A percentile compares a stretch with the other conserved stretches of the same genome.
Evolutionary conservation across 805 yeast genomes (phyloP).

Genomic region (Kodamaea fukazawae): DNA sequence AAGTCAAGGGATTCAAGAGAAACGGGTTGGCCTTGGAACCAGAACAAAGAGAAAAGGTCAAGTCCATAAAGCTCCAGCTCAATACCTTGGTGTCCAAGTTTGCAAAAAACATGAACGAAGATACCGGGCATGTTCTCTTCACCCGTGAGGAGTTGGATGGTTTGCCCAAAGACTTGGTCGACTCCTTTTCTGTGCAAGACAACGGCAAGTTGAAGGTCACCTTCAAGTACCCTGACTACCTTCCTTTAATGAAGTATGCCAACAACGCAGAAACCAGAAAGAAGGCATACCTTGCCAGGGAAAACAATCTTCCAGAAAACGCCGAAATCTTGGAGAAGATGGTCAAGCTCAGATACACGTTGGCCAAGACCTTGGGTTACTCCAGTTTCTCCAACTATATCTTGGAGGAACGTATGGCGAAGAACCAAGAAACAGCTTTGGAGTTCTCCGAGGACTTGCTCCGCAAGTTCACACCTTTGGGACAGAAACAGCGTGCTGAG

Average conservation of each 20-base stretch:
- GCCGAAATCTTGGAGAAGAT: slow-evolving; percentile 59
- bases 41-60: slow-evolving; percentile 54
- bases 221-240: slow-evolving; percentile 75
- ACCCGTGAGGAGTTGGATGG: slow-evolving; percentile 68
- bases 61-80: slow-evolving; percentile 56
- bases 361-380: slow-evolving; percentile 67
- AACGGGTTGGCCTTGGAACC: slow-evolving; percentile 64
- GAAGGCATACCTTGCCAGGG: slow-evolving; percentile 62
- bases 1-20: slow-evolving; percentile 55
- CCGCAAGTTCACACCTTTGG: slow-evolving; percentile 57
- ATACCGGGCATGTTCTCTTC: slow-evolving; percentile 58
- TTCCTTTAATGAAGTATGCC: slow-evolving; percentile 78
- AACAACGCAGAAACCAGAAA: slow-evolving; percentile 61
- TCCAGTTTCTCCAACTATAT: slow-evolving; percentile 65
- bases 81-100: slow-evolving; percentile 57
- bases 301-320: slow-evolving; percentile 64
- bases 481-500: slow-evolving; percentile 48
- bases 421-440: slow-evolving; percentile 57
- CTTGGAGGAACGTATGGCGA: slow-evolving; percentile 80
- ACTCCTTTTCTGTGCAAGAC: slow-evolving; percentile 53
- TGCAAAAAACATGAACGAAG: slow-evolving; percentile 68
- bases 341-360: slow-evolving; percentile 56
- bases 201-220: slow-evolving; percentile 57
- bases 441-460: slow-evolving; percentile 62
- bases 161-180: slow-evolving; percentile 62